Evolutionary conservation across 805 yeast species (phyloP).

Genomic region (Kluyveromyces aestuarii): DNA sequence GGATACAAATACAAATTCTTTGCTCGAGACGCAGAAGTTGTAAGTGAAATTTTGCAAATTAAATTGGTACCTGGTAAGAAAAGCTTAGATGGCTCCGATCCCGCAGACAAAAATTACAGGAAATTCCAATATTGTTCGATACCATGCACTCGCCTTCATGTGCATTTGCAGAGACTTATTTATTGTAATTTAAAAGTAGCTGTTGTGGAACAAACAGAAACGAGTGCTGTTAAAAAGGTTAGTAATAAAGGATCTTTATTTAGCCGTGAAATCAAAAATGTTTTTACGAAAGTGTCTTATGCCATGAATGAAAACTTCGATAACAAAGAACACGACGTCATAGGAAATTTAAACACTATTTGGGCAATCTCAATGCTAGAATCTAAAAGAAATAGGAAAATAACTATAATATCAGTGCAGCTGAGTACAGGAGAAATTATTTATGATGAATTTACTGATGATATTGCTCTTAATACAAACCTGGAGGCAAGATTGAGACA

Average conservation of each 20-base stretch:
- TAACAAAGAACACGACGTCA: slow-evolving; percentile 31
- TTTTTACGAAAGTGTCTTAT: slow-evolving; percentile 79
- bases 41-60: slow-evolving; percentile 56
- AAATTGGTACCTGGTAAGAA: slow-evolving; percentile 65
- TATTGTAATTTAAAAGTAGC: slow-evolving; percentile 74
- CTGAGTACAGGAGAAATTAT: slow-evolving; percentile 73
- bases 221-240: slow-evolving; percentile 57
- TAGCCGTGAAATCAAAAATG: slow-evolving; percentile 55
- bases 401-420: slow-evolving; percentile 40
- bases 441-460: slow-evolving; percentile 63
- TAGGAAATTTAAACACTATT: slow-evolving; percentile 22
- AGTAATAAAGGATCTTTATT: slow-evolving; percentile 51
- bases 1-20: slow-evolving; percentile 88
- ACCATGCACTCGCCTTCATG: slow-evolving; percentile 66
- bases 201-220: slow-evolving; percentile 76
- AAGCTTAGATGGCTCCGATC: slow-evolving; percentile 41
- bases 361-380: slow-evolving; percentile 16
- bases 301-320: slow-evolving; percentile 37
- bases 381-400: slow-evolving; percentile 14
- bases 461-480: slow-evolving; percentile 39
- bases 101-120: slow-evolving; percentile 40
- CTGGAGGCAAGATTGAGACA: slow-evolving; percentile 68
- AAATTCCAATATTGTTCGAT: slow-evolving; percentile 78
- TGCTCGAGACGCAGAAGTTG: slow-evolving; percentile 74
- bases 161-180: slow-evolving; percentile 67